Base-by-base conservation (phyloP, 768 basidiomycete species). In the Auriscalpium vulgare region DNA sequence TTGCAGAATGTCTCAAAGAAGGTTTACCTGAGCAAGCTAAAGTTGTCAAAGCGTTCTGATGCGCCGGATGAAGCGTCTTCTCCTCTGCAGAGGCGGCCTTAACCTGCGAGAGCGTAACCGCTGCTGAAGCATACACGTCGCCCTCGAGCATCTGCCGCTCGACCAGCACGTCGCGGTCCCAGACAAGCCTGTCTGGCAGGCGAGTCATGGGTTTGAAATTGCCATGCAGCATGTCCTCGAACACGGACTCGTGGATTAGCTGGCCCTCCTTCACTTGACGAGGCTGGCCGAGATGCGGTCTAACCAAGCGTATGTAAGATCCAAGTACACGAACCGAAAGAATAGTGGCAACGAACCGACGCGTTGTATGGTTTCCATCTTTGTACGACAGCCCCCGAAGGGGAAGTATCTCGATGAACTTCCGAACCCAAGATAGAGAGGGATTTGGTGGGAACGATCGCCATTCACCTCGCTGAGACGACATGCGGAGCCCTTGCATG, bases 401-500 rank as follows among this genome's bases (percentile, higher is more conserved):
- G 3, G 50, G 50, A 8, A 51, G 17, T 8, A 37, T 37, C 16
- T 51, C 50, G 16, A 51, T 10, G 8, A 37, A 37, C 16, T 11
- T 51, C 50, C 50, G 40, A n/a, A 40, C 36, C 23, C 50, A n/a
- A 19, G 34, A 37, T 37, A 51, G 50, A 11, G 50, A 51, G 19
- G 37, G 36, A n/a, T 51, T 29, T 29, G 23, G 10, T n/a, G 23
- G 29, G 7, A 19, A 23, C 59, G 16, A 48, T 50, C 5, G 47
- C 45, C 16, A 61, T 53, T 53, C n/a, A 36, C 3, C 34, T 34
- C 44, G 55, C 55, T 14, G 40, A 4, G 50, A 19, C 19, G 13
- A 19, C 50, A 51, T 51, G 10, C 49, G 37, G 43, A 68, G 61
- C 3, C 66, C 66, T 16, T 57, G 37, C 5, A 51, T 55, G n/a